Evolutionary conservation across 2,329 filamentous ascomycete genomes (phyloP), one percentile per base, ranked within the genome.

Genomic region (Alternaria brassicicola): DNA sequence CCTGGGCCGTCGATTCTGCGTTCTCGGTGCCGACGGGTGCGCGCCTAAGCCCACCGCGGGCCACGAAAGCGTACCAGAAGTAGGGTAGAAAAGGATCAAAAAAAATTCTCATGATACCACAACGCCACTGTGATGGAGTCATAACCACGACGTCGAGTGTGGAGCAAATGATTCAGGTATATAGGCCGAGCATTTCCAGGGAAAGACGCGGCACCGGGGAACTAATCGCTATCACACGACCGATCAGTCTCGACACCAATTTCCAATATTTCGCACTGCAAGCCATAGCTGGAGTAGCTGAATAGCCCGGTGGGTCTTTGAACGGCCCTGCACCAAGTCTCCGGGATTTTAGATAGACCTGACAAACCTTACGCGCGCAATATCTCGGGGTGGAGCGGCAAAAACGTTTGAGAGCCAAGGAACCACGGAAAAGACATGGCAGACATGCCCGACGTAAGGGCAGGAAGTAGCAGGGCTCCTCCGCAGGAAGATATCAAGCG

Each of bases 81-180:
- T 10, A 12, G 25, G 7, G 7, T 13, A 3, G 13, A n/a, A 23
- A 42, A 51, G 42, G 23, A 21, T 38, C 35, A 3, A 8, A n/a
- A 23, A 42, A 51, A 51, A 30, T 30, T 38, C 35, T 51, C 35
- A 19, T 9, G 25, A 42, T 51, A 23, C 26, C 36, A 9, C 39
- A 23, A 26, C 55, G 43, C 55, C 36, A 57, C 50, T 23, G 26
- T 38, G 36, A 39, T 31, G 31, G 55, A 54, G 55, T 57, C 55
- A 54, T 53, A 45, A 52, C 42, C 10, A 46, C 49, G 21, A 35
- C n/a, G 30, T 30, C 17, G 25, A 4, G 6, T 19, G 50, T 57
- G 55, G 55, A 57, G 55, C 36, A 41, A 46, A 52, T 57, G 55
- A 57, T 33, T 57, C 55, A 54, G 21, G 51, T 39, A 54, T 51